Evolutionary conservation across 2,329 filamentous ascomycete species (phyloP).

Genomic region (Ceratocystis lukuohia): DNA sequence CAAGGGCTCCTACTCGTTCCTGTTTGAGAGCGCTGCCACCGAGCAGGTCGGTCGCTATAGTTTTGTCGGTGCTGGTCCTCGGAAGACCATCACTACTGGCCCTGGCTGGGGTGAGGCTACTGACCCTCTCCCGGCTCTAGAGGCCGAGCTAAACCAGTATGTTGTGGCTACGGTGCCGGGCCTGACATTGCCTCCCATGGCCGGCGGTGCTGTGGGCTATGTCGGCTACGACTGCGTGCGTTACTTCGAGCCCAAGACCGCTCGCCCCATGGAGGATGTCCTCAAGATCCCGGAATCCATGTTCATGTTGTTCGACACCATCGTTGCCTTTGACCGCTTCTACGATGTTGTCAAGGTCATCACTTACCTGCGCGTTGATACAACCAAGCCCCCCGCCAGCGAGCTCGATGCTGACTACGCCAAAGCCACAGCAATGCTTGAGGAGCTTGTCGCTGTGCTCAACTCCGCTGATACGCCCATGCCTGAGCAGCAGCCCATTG

Average conservation of each 20-base stretch:
- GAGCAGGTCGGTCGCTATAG: slow-evolving; percentile 91
- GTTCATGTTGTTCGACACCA: slow-evolving; percentile 94
- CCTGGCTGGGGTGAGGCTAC: slow-evolving; percentile 70
- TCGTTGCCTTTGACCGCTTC: slow-evolving; percentile 90
- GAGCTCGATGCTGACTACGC: slow-evolving; percentile 47
- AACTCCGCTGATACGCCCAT: slow-evolving; percentile 62
- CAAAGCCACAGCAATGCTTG: slow-evolving; percentile 50
- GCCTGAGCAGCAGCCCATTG: slow-evolving; percentile 61
- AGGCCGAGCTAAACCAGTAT: slow-evolving; percentile 64
- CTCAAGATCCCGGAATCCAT: slow-evolving; percentile 82
- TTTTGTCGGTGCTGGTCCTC: slow-evolving; percentile 72
- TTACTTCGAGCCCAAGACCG: slow-evolving; percentile 97
- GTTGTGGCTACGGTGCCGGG: slow-evolving; percentile 74
- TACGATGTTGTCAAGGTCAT: slow-evolving; percentile 87
- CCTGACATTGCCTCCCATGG: slow-evolving; percentile 69
- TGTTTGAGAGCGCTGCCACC: slow-evolving; percentile 90
- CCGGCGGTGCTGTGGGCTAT: slow-evolving; percentile 88
- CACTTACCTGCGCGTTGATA: slow-evolving; percentile 67
- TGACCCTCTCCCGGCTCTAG: slow-evolving; percentile 73
- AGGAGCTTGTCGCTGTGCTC: slow-evolving; percentile 56
- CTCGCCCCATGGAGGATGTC: slow-evolving; percentile 73
- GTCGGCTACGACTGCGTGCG: slow-evolving; percentile 94
- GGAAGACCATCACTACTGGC: slow-evolving; percentile 77
- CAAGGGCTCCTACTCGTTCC: slow-evolving; percentile 66
- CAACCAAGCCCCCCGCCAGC: slow-evolving; percentile 36